Evolutionary conservation across 345 rosid species (phyloP), one percentile per base, ranked within the genome.

Genomic region (Eutrema heterophyllum): DNA sequence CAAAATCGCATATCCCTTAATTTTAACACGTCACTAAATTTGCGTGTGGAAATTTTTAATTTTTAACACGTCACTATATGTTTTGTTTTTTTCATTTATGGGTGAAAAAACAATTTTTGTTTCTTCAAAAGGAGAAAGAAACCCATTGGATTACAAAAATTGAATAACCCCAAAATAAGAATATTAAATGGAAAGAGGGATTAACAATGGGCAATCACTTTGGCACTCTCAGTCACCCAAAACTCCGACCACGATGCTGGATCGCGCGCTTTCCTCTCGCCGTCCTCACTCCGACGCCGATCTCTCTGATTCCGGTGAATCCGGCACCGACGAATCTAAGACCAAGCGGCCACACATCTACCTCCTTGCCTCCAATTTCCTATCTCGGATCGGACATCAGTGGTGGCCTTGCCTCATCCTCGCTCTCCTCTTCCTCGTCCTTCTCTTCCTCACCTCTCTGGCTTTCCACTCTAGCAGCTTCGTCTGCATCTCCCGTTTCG

Each of bases 401-500:
- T 73, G 82, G 78, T 85, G 84, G 72, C 86, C 87, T 33, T 84
- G 81, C 71, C 75, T 84, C 81, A 39, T 86, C 41, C 73, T 84
- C 67, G 68, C 78, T 21, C 68, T 83, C 70, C 55, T 83, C 67
- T 49, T 65, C 48, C 82, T 79, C 59, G 40, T 79, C 18, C 58
- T 70, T 15, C 80, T 83, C 63, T 78, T 82, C 74, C 74, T 83
- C 60, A 60, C 50, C 39, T 80, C 85, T 13, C 35, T 83, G 12
- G 45, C 83, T 16, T 85, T 82, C 14, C 80, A 76, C 59, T 83
- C 87, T 55, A 86, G 85, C 48, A 74, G 71, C 79, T 78, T 96
- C 66, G 96, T 90, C 65, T 96, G 97, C 80, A 69, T 84, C 77
- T 84, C 97, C 15, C 81, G 90, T 18, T 86, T 81, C 74, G 92